Evolutionary conservation across 2,329 filamentous ascomycete genomes (phyloP), one percentile per base, ranked within the genome.

Genomic region (Fusarium buharicum): DNA sequence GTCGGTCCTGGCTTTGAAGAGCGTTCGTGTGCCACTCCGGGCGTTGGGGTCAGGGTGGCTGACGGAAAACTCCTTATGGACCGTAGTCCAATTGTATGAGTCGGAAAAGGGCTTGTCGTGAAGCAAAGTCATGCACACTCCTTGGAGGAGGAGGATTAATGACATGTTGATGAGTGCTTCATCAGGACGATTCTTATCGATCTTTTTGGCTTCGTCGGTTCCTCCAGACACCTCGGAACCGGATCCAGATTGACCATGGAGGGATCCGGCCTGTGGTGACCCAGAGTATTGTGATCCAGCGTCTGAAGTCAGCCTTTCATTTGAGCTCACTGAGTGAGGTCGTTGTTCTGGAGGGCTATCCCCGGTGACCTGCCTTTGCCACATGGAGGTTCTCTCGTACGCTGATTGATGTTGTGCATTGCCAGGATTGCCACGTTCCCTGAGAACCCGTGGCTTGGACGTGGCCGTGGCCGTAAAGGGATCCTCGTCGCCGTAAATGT

Each of bases 121-220:
- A 6, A 40, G n/a, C 9, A 49, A 6, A 9, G 46, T 9, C 44
- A 55, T 43, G 24, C 36, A 43, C 2, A 55, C 36, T 7, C 44
- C 51, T 28, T 55, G 51, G 5, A 55, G 51, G 2, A 55, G 44
- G 13, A 39, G 28, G 14, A 39, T 31, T 16, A 55, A 28, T 4
- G 51, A 49, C 51, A 49, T 49, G 31, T 55, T 55, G 36, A 53
- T 53, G 27, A 53, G 50, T 12, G 50, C 50, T 18, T 53, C 50
- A 41, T 53, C 50, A 9, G 50, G 50, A 7, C 44, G 44, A 13
- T 47, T 31, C 10, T 37, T 47, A n/a, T 47, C 37, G 36, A 49
- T 49, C 12, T 33, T 22, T 14, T 16, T 49, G 17, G 17, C 24
- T 24, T 49, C 46, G 27, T 4, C 24, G 17, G 24, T 33, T 3